These are phyloP conservation scores for Puccinellia tenuiflora DNA, from an alignment of 176 grass and related monocot genomes.

Conservation along the genomic window DNA sequence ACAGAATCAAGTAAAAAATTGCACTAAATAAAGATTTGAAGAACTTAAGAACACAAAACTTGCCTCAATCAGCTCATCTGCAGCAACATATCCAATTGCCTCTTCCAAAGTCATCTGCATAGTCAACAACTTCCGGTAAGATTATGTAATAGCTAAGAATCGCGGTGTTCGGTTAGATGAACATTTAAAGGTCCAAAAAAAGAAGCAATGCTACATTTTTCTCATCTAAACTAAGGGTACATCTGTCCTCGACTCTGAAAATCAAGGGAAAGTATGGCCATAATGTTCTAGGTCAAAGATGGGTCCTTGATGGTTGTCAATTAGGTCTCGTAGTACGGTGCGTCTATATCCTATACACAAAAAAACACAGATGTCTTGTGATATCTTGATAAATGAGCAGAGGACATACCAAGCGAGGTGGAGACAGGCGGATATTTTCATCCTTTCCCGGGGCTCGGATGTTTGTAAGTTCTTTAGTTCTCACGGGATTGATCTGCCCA, in stretches of 20 bases:
- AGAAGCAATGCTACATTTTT: neutral
- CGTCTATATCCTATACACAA: neutral
- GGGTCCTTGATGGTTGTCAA: neutral
- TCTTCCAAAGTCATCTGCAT: constrained; percentile 96
- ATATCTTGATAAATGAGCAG: neutral
- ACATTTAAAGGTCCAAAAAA: neutral
- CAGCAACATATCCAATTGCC: constrained; percentile 99
- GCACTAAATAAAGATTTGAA: neutral
- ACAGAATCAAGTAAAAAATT: neutral
- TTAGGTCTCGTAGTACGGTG: neutral
- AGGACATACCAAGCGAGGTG: constrained; percentile 81
- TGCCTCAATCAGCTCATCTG: constrained; percentile 98
- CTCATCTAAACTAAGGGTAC: constrained; percentile 10
- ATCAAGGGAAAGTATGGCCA: neutral
- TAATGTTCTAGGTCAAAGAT: neutral
- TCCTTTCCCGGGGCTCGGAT: constrained; percentile 93
- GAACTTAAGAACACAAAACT: constrained; percentile 28
- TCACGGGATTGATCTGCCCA: constrained; percentile 84
- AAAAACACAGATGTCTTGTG: neutral
- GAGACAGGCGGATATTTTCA: constrained; percentile 86
- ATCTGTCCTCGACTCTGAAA: neutral
- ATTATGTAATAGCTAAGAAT: constrained; percentile 8
- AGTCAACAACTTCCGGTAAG: constrained; percentile 25
- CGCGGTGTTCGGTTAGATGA: neutral
- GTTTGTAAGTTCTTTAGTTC: constrained; percentile 97